A percentile compares a stretch with the other conserved stretches of the same genome.
Evolutionary conservation across 2,329 filamentous ascomycete species (phyloP).

Genomic region (Calonectria pseudoreteaudii): DNA sequence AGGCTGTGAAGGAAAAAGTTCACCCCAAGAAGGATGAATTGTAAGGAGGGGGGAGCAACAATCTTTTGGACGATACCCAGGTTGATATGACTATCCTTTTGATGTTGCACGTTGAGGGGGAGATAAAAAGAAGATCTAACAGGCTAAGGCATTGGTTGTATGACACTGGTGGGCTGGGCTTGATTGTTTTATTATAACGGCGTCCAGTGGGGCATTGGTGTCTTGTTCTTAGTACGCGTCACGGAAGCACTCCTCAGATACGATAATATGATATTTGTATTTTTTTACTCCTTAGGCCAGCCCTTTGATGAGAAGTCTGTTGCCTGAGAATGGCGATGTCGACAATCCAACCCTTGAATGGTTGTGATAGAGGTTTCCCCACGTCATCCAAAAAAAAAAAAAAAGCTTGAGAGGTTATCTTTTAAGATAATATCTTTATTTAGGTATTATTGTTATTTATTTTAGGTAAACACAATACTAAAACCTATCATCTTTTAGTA

Average conservation of each 20-base stretch:
- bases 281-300: neutral
- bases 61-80: constrained; percentile 46
- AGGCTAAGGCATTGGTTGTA: neutral
- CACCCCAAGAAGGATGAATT: constrained; percentile 55
- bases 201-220: constrained; percentile 19
- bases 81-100: constrained; percentile 44
- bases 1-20: constrained; percentile 55
- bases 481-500: too few species aligned
- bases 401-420: too few species aligned
- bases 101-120: constrained; percentile 27
- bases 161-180: constrained; percentile 19
- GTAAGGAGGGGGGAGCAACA: constrained; percentile 41
- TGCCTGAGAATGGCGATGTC: neutral
- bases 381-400: too few species aligned
- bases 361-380: too few species aligned
- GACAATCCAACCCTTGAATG: too few species aligned
- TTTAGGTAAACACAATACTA: too few species aligned
- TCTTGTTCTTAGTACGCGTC: constrained; percentile 14
- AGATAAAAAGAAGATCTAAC: constrained; percentile 16
- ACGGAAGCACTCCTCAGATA: constrained; percentile 26
- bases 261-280: constrained; percentile 25
- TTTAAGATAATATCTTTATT: too few species aligned
- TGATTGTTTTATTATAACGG: constrained; percentile 22
- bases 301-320: neutral
- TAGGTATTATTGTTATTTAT: too few species aligned